Evolutionary conservation across 768 basidiomycete genomes (phyloP).

Genomic region (Phanerochaete carnosa): DNA sequence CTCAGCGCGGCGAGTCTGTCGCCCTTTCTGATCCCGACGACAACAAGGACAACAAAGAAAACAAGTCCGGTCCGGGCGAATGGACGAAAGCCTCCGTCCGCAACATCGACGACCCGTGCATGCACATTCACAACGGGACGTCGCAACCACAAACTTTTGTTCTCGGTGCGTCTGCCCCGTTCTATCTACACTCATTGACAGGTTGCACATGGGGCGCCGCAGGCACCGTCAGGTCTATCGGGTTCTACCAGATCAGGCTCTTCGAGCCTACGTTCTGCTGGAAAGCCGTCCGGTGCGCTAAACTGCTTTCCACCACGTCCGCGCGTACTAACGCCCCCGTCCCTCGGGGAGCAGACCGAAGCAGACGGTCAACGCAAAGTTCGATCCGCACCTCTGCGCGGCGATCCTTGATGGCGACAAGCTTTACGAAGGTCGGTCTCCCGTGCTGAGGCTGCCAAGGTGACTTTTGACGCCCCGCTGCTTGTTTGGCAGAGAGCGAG

Average conservation of each 20-base stretch:
- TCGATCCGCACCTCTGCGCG: slow-evolving; percentile 1
- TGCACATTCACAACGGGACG: slow-evolving; percentile 5
- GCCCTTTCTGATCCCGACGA: neutral
- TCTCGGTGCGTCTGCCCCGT: neutral
- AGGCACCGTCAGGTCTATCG: neutral
- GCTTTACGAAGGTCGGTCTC: neutral
- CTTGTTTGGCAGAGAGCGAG: neutral
- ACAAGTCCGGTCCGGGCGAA: neutral
- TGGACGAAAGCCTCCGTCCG: neutral
- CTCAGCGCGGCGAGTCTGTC: slow-evolving; percentile 1
- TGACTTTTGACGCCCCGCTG: no score
- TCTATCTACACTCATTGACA: neutral
- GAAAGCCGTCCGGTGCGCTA: neutral
- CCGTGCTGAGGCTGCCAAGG: no score
- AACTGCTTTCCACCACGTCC: neutral
- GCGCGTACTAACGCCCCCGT: neutral
- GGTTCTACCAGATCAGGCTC: neutral
- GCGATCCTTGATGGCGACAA: neutral
- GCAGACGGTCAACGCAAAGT: neutral
- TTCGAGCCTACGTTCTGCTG: slow-evolving; percentile 6
- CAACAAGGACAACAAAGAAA: no score
- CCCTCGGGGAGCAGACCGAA: neutral
- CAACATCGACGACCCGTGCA: slow-evolving; percentile 1
- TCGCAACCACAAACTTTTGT: neutral
- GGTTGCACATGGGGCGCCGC: neutral